Evolutionary conservation across 2,329 filamentous ascomycete species (phyloP).

Genomic region (Colletotrichum lupini): DNA sequence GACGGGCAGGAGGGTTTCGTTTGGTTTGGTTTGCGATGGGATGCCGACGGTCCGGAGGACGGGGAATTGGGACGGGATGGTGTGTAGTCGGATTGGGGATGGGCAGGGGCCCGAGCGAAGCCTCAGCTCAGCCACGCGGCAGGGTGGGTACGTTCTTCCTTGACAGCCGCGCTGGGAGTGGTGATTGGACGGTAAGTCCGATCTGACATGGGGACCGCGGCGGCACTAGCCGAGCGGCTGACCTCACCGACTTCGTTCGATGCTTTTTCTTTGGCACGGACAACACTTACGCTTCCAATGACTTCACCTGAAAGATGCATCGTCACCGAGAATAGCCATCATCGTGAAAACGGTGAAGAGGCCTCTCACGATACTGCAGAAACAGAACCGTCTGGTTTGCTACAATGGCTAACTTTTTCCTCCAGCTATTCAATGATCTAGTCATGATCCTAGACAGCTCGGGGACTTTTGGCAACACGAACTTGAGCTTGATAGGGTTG

Average conservation of each 20-base stretch:
- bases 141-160: conserved; percentile 1
- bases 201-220: background rate
- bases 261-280: background rate
- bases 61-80: conserved; percentile 5
- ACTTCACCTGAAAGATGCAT: background rate
- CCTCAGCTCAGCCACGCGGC: conserved; percentile 24
- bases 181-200: background rate
- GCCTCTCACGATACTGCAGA: background rate
- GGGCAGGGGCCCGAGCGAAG: background rate
- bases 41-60: background rate
- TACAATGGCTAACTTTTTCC: background rate
- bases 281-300: background rate
- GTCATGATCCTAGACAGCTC: no score
- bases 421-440: no score
- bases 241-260: background rate
- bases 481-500: no score
- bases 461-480: no score
- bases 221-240: conserved; percentile 26
- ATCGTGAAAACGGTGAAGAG: background rate
- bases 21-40: background rate
- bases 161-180: conserved; percentile 2
- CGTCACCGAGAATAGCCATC: background rate
- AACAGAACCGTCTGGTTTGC: background rate
- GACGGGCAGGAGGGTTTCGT: background rate
- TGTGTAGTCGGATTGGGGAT: conserved; percentile 26